A percentile compares a stretch with the other conserved stretches of the same genome.
These are phyloP conservation scores for Syncephalastrum contaminatum DNA, from an alignment of 371 early-diverging fungal species.

Conservation along the genomic window DNA sequence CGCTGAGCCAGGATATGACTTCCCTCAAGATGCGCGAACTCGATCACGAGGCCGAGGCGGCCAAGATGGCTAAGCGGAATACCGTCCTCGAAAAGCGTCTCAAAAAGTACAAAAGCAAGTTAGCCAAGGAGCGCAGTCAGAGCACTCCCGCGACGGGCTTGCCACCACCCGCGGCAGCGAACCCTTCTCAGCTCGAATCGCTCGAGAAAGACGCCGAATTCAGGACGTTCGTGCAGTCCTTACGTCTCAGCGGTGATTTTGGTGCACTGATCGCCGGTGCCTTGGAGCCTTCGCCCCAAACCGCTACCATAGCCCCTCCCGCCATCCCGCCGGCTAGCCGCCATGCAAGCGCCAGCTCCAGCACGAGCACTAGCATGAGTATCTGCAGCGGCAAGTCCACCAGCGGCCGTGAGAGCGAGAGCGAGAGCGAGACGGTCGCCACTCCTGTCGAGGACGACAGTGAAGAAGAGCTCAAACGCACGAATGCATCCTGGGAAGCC, in stretches of 20 bases:
- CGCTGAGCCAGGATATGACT: slow-evolving; percentile 47
- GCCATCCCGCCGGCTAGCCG: not conserved
- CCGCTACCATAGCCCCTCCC: not conserved
- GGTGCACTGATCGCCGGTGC: slow-evolving; percentile 43
- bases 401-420: too few species aligned
- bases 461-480: slow-evolving; percentile 3
- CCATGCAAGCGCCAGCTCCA: not conserved
- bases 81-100: slow-evolving; percentile 18
- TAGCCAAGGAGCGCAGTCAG: slow-evolving; percentile 1
- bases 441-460: not conserved
- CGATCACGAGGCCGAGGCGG: slow-evolving; percentile 32
- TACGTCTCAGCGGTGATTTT: slow-evolving; percentile 41
- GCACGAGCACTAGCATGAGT: slow-evolving; percentile 4
- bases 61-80: slow-evolving; percentile 23
- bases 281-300: slow-evolving; percentile 10
- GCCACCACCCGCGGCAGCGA: slow-evolving; percentile 4
- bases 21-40: slow-evolving; percentile 52
- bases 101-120: slow-evolving; percentile 22
- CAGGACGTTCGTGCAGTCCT: slow-evolving; percentile 30
- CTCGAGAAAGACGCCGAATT: slow-evolving; percentile 37
- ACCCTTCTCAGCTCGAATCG: slow-evolving; percentile 11
- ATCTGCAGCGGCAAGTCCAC: slow-evolving; percentile 2
- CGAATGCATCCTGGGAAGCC: slow-evolving; percentile 8
- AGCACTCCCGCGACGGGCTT: not conserved
- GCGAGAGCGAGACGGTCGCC: too few species aligned